phyloP scores from a whole-genome alignment of 345 rosid species.

The Arabis alpina region DNA sequence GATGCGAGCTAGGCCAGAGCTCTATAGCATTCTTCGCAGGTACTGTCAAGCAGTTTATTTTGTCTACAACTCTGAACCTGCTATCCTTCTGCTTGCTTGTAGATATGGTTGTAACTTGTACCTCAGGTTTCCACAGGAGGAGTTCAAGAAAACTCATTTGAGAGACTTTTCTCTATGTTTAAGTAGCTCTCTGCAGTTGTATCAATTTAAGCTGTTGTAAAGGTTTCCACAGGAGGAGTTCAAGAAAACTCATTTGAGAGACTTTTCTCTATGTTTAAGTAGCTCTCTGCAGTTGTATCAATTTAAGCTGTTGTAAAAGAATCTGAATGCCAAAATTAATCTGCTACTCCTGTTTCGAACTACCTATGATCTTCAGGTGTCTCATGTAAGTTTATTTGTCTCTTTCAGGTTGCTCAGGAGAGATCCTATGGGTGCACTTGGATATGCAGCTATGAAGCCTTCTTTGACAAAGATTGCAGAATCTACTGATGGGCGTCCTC shows the following conservation, averaged over 20 bases:
- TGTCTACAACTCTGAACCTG: neutral
- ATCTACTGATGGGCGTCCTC: slow-evolving; percentile 86
- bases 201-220: neutral
- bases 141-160: neutral
- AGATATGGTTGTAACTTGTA: neutral
- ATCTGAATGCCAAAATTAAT: slow-evolving; percentile 7
- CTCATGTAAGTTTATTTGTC: slow-evolving; percentile 31
- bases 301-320: slow-evolving; percentile 2
- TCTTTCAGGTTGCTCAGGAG: slow-evolving; percentile 83
- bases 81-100: slow-evolving; percentile 12
- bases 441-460: slow-evolving; percentile 70
- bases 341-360: slow-evolving; percentile 4
- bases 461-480: slow-evolving; percentile 74
- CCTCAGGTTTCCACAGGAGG: slow-evolving; percentile 5
- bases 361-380: slow-evolving; percentile 24
- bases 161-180: slow-evolving; percentile 2
- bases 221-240: slow-evolving; percentile 6
- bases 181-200: slow-evolving; percentile 16
- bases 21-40: slow-evolving; percentile 96
- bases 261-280: slow-evolving; percentile 1
- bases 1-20: slow-evolving; percentile 99
- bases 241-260: neutral
- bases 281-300: slow-evolving; percentile 18
- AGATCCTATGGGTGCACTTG: slow-evolving; percentile 99
- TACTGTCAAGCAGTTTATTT: slow-evolving; percentile 39